A percentile compares a stretch with the other conserved stretches of the same genome.
Evolutionary conservation across 768 basidiomycete genomes (phyloP).

Genomic region (Termitomyces sp.): DNA sequence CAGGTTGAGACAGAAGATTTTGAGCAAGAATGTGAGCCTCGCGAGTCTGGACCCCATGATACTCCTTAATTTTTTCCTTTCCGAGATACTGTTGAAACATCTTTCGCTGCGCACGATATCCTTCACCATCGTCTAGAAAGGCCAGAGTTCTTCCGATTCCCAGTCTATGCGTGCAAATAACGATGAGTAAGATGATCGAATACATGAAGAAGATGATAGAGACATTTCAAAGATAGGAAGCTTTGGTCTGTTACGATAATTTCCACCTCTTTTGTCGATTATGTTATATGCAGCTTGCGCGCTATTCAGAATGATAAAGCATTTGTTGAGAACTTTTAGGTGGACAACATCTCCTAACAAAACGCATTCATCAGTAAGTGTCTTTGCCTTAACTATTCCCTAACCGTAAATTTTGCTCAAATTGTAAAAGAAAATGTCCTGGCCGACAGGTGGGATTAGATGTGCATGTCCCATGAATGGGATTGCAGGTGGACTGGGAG

Average conservation of each 20-base stretch:
- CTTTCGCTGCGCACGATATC: slow-evolving; percentile 10
- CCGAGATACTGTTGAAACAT: slow-evolving; percentile 2
- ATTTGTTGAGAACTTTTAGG: slow-evolving; percentile 18
- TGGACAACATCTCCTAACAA: slow-evolving; percentile 13
- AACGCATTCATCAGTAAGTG: not conserved
- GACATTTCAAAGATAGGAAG: slow-evolving; percentile 14
- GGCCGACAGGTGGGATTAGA: slow-evolving; percentile 19
- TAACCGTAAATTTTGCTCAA: slow-evolving; percentile 28
- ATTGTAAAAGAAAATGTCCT: slow-evolving; percentile 21
- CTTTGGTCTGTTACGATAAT: slow-evolving; percentile 19
- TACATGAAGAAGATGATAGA: not conserved
- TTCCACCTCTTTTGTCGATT: slow-evolving; percentile 19
- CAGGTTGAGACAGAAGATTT: slow-evolving; percentile 2
- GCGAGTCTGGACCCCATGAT: slow-evolving; percentile 6
- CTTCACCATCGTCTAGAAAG: slow-evolving; percentile 7
- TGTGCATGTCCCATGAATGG: slow-evolving; percentile 30
- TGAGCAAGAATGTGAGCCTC: slow-evolving; percentile 15
- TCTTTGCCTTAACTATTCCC: not conserved
- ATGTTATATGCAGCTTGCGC: slow-evolving; percentile 19
- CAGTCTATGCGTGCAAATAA: not conserved
- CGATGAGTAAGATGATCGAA: not conserved
- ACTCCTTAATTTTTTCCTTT: slow-evolving; percentile 6
- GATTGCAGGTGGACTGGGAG: slow-evolving; percentile 25
- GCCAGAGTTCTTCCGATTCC: slow-evolving; percentile 1
- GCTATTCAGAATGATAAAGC: slow-evolving; percentile 18